Conservation (phyloP, 1,284 basidiomycete species). For the Cutaneotrichosporon cyanovorans region DNA sequence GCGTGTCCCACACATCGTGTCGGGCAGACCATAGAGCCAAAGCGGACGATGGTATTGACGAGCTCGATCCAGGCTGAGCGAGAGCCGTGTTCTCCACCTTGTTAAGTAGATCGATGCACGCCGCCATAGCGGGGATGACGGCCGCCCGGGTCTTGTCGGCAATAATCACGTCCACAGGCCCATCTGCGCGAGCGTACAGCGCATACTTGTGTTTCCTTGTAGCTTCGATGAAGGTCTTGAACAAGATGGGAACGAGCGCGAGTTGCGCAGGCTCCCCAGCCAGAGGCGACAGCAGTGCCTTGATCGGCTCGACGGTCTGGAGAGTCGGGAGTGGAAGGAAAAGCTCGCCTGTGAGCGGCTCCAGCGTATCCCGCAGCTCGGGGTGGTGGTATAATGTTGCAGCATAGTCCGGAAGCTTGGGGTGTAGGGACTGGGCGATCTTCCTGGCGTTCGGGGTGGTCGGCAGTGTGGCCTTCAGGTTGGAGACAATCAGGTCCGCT, state of each 20-base stretch:
- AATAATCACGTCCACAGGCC: conserved; percentile 30
- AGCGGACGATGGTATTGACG: not conserved
- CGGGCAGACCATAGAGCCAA: conserved; percentile 16
- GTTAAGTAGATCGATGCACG: conserved; percentile 16
- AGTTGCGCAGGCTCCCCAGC: not conserved
- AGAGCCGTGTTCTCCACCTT: conserved; percentile 13
- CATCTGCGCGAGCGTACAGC: conserved; percentile 26
- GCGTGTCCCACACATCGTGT: conserved; percentile 21
- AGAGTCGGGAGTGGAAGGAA: conserved; percentile 26
- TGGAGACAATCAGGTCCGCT: conserved; percentile 6
- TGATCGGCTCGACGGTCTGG: conserved; percentile 19
- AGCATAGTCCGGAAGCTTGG: conserved; percentile 20
- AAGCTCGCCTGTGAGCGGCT: conserved; percentile 14
- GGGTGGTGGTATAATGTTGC: conserved; percentile 15
- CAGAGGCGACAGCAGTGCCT: conserved; percentile 8
- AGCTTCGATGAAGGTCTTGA: conserved; percentile 20
- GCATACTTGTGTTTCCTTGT: conserved; percentile 23
- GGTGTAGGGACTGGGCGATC: conserved; percentile 20
- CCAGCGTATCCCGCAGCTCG: conserved; percentile 9
- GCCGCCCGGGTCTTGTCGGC: conserved; percentile 29
- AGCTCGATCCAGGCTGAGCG: not conserved
- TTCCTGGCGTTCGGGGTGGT: conserved; percentile 25
- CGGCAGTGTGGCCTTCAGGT: conserved; percentile 8
- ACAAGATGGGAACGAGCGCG: conserved; percentile 21
- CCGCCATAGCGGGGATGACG: conserved; percentile 19